Base-by-base conservation (phyloP, 1,284 basidiomycete species). In the Austropuccinia psidii region DNA sequence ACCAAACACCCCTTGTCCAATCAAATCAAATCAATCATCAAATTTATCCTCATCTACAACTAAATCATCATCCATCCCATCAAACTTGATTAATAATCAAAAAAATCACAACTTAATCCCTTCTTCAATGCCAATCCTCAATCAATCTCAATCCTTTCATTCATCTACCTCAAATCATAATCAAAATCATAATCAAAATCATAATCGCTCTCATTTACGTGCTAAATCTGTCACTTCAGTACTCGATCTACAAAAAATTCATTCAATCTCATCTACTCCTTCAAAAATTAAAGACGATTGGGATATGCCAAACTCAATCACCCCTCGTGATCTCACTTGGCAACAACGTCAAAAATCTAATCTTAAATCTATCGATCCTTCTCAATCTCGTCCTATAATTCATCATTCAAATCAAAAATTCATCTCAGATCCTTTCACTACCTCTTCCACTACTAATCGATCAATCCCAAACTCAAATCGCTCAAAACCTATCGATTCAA, bases 141-240 rank as follows among this genome's bases (percentile, higher is more conserved):
- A n/a, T n/a, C n/a, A n/a, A n/a, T n/a, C n/a, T n/a, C n/a, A n/a
- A n/a, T n/a, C n/a, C n/a, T n/a, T n/a, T n/a, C n/a, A n/a, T n/a
- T n/a, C n/a, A n/a, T n/a, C n/a, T n/a, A n/a, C n/a, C n/a, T n/a
- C n/a, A n/a, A n/a, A n/a, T n/a, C n/a, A n/a, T n/a, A n/a, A n/a
- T n/a, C n/a, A n/a, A n/a, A n/a, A n/a, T n/a, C n/a, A n/a, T n/a
- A n/a, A n/a, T n/a, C n/a, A n/a, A n/a, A n/a, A n/a, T n/a, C n/a
- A n/a, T n/a, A n/a, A n/a, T 47, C 52, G 55, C 27, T 54, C 39
- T 6, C 66, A 69, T 33, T 37, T 43, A 15, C 66, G 66, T 19
- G 66, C 66, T 19, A 69, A 58, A 37, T 69, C 66, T 27, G 66
- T 58, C 2, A 54, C 66, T 2, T 69, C 66, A 15, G 47, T 69